A percentile compares a stretch with the other conserved stretches of the same genome.
phyloP scores from a whole-genome alignment of 2,329 filamentous ascomycete species.

The Balansia obtecta region DNA sequence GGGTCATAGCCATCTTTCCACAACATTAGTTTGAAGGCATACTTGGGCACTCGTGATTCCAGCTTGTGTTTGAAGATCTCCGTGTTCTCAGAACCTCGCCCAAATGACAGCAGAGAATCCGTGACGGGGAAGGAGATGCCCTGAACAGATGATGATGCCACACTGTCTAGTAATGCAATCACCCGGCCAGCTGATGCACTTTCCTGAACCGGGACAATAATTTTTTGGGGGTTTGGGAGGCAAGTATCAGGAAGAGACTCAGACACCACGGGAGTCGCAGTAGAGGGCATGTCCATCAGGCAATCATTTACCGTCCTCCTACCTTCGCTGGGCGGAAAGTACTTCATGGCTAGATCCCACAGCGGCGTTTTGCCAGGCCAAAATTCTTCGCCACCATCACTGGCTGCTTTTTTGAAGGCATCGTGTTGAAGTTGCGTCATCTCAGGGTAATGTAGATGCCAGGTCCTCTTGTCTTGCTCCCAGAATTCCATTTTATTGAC shows the following conservation, averaged over 20 bases:
- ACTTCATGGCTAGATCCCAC: constrained; percentile 45
- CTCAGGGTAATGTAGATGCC: constrained; percentile 50
- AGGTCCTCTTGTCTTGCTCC: constrained; percentile 41
- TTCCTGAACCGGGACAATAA: constrained; percentile 22
- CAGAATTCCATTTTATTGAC: constrained; percentile 46
- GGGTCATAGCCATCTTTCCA: constrained; percentile 58
- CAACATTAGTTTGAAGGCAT: constrained; percentile 66
- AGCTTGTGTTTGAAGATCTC: constrained; percentile 46
- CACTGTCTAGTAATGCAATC: constrained; percentile 55
- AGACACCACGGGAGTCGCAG: constrained; percentile 15
- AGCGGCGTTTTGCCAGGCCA: constrained; percentile 35
- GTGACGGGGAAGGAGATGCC: constrained; percentile 53
- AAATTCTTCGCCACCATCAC: constrained; percentile 39
- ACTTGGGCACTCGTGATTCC: constrained; percentile 68
- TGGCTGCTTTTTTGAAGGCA: constrained; percentile 40
- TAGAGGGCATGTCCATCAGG: constrained; percentile 18
- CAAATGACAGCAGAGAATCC: constrained; percentile 62
- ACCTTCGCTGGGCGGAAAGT: constrained; percentile 36
- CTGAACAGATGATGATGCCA: constrained; percentile 50
- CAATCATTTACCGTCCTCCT: constrained; percentile 14
- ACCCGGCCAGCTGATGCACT: constrained; percentile 25
- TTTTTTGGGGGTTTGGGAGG: constrained; percentile 22
- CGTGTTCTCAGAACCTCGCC: constrained; percentile 58
- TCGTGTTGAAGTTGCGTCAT: constrained; percentile 49
- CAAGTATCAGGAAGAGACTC: constrained; percentile 24